Evolutionary conservation across 148 eudicot species (phyloP).

Genomic region (Silene conica): DNA sequence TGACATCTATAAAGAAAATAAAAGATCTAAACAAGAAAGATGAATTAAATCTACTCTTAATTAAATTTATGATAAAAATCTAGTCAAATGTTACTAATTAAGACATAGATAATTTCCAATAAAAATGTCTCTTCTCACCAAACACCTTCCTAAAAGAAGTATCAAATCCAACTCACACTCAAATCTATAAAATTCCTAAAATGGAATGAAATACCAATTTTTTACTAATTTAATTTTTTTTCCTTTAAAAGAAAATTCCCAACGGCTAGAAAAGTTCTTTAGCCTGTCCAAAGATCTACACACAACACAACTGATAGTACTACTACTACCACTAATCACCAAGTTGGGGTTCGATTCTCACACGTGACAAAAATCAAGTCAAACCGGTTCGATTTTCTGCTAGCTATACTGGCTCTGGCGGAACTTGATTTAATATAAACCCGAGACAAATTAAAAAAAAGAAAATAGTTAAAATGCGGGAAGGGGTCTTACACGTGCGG

Average conservation of each 20-base stretch:
- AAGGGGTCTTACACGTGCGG: constrained; percentile 43
- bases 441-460: too few relatives aligned
- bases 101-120: not conserved
- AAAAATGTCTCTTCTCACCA: constrained; percentile 8
- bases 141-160: not conserved
- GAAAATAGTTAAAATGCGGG: not conserved
- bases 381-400: not conserved
- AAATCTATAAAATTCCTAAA: constrained; percentile 4
- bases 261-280: constrained; percentile 17
- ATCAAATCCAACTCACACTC: constrained; percentile 2
- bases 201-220: not conserved
- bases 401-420: not conserved
- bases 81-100: not conserved
- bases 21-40: not conserved
- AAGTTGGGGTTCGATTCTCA: too few relatives aligned
- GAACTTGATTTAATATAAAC: not conserved
- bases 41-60: not conserved
- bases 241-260: not conserved
- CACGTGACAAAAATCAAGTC: too few relatives aligned
- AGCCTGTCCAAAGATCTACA: too few relatives aligned
- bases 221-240: not conserved
- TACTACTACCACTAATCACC: too few relatives aligned
- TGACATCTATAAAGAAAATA: not conserved
- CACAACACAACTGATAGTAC: too few relatives aligned
- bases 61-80: too few relatives aligned